phyloP scores from a whole-genome alignment of 2,329 filamentous ascomycete species.

The Verticillium nonalfalfae region DNA sequence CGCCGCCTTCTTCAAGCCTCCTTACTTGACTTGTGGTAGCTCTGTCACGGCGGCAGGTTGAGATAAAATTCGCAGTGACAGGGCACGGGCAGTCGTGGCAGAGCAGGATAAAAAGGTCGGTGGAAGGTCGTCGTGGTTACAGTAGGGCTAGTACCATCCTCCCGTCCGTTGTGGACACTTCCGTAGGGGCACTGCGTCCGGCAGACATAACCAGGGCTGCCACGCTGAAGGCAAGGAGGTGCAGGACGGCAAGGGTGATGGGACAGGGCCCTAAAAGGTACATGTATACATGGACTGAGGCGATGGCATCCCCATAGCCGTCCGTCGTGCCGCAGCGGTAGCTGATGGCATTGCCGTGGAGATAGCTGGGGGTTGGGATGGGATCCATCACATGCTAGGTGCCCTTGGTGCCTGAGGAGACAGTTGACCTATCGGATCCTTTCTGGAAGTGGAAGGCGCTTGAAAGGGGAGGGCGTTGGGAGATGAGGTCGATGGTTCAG shows the following conservation, averaged over 20 bases:
- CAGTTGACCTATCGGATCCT: background rate
- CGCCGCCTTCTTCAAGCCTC: background rate
- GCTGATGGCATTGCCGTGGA: background rate
- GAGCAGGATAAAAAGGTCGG: background rate
- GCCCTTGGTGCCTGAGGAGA: background rate
- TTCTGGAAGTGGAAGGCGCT: background rate
- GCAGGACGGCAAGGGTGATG: background rate
- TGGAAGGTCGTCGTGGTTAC: background rate
- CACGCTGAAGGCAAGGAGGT: background rate
- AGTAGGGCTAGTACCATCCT: background rate
- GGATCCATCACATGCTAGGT: background rate
- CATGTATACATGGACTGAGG: background rate
- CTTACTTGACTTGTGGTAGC: background rate
- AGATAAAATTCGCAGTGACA: background rate
- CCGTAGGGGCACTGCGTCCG: background rate
- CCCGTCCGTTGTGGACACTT: background rate
- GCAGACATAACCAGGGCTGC: background rate
- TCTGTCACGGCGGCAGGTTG: too few species aligned
- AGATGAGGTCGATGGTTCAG: background rate
- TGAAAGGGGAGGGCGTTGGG: background rate
- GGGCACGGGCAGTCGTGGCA: background rate
- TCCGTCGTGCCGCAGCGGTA: background rate
- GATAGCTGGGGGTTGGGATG: background rate
- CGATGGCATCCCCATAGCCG: background rate
- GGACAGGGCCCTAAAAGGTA: background rate